Percentiles rank a stretch among this genome's conserved stretches.
phyloP scores from a whole-genome alignment of 495 filamentous ascomycete genomes.

The Hyphodiscus hymeniophilus region DNA sequence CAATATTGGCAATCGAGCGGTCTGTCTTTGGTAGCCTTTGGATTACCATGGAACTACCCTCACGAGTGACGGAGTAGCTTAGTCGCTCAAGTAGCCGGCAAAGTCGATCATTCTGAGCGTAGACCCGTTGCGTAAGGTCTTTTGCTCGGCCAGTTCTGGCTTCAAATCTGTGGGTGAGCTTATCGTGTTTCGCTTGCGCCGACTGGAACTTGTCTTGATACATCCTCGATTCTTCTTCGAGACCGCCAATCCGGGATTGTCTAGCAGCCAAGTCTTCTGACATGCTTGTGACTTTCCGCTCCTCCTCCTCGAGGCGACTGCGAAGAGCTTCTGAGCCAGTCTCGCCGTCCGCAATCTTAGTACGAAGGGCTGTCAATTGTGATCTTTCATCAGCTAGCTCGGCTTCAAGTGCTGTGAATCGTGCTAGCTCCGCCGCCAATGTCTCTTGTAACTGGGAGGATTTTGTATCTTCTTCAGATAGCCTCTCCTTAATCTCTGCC shows the following conservation, averaged over 20 bases:
- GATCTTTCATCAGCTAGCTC: slow-evolving; percentile 61
- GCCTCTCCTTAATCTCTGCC: slow-evolving; percentile 36
- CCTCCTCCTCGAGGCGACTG: slow-evolving; percentile 61
- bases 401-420: slow-evolving; percentile 44
- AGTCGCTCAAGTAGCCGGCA: slow-evolving; percentile 74
- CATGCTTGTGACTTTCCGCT: slow-evolving; percentile 50
- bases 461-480: slow-evolving; percentile 34
- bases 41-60: slow-evolving; percentile 65
- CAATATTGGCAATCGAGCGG: slow-evolving; percentile 40
- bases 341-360: slow-evolving; percentile 66
- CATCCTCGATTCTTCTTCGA: slow-evolving; percentile 59
- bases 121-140: slow-evolving; percentile 74
- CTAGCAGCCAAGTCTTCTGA: slow-evolving; percentile 57
- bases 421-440: slow-evolving; percentile 49
- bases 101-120: slow-evolving; percentile 67
- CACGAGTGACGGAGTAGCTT: slow-evolving; percentile 69
- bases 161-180: slow-evolving; percentile 44
- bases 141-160: slow-evolving; percentile 60
- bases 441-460: slow-evolving; percentile 37
- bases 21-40: slow-evolving; percentile 65
- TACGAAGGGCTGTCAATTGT: slow-evolving; percentile 55
- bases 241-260: slow-evolving; percentile 52
- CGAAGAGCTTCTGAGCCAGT: slow-evolving; percentile 70
- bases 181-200: slow-evolving; percentile 40
- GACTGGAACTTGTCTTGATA: slow-evolving; percentile 48